Percentiles rank a stretch among this genome's conserved stretches.
These are phyloP conservation scores for Chondrus crispus DNA, from an alignment of 23 red algal species.

Conservation along the genomic window DNA sequence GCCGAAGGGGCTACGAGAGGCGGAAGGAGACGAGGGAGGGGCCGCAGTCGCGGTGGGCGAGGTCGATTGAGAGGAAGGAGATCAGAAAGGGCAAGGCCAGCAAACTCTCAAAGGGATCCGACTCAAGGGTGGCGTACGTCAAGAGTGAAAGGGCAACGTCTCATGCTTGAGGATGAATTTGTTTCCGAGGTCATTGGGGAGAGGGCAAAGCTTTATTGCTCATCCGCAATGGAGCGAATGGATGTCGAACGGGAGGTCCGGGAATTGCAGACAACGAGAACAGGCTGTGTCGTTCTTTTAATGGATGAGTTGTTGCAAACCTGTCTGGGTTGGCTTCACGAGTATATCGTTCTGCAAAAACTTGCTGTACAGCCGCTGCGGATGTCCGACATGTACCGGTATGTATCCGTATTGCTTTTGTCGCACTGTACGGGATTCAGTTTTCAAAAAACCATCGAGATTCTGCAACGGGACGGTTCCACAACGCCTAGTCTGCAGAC, in stretches of 20 bases:
- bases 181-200: background rate
- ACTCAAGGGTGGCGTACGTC: no score
- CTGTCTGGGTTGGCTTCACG: background rate
- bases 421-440: background rate
- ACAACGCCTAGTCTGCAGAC: background rate
- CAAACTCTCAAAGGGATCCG: no score
- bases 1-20: no score
- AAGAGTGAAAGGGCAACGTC: no score
- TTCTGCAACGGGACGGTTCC: background rate
- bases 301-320: background rate
- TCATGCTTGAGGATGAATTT: conserved; percentile 12
- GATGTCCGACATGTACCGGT: background rate
- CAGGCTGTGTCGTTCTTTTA: conserved; percentile 2
- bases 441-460: background rate
- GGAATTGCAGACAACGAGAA: background rate
- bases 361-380: background rate
- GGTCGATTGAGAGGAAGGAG: no score
- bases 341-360: background rate
- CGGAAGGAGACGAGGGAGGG: no score
- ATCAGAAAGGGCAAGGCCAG: no score
- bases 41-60: no score
- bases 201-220: background rate
- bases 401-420: background rate
- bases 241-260: background rate
- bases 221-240: background rate